Percentiles rank a stretch among this genome's conserved stretches.
These are phyloP conservation scores for Aspergillus spinulosporus DNA, from an alignment of 2,329 filamentous ascomycete genomes.

Conservation along the genomic window DNA sequence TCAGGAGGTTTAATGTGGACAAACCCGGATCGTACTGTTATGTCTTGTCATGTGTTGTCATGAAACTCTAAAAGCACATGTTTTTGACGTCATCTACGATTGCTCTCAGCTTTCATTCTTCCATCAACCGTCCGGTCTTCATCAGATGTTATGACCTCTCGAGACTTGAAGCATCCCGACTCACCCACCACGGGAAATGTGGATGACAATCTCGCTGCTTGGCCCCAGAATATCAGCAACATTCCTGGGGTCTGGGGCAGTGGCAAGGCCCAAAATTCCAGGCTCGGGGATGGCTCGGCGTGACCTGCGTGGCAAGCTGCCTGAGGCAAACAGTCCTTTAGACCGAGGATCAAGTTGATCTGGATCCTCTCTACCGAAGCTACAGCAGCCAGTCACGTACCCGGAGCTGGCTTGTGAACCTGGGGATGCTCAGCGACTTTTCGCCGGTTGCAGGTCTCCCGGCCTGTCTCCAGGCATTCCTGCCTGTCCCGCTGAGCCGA, in stretches of 20 bases:
- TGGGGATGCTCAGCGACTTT: conserved; percentile 12
- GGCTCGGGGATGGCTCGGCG: not conserved
- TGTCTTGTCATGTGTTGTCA: conserved; percentile 22
- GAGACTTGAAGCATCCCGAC: not conserved
- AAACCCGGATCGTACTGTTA: not conserved
- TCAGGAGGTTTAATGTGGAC: not conserved
- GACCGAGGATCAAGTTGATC: conserved; percentile 40
- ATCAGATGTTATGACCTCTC: not conserved
- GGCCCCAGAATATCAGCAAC: not conserved
- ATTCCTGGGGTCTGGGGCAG: not conserved
- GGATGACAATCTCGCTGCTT: not conserved
- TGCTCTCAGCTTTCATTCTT: not conserved
- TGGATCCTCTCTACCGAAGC: conserved; percentile 42
- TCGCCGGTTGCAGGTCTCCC: conserved; percentile 24
- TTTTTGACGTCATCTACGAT: conserved; percentile 17
- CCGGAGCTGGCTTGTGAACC: conserved; percentile 33
- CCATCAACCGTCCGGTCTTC: not conserved
- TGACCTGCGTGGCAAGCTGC: conserved; percentile 11
- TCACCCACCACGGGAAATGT: not conserved
- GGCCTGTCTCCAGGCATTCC: conserved; percentile 22
- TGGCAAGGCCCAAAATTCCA: not conserved
- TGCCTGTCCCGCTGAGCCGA: conserved; percentile 41
- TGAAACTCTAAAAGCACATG: conserved; percentile 12
- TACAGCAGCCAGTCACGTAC: conserved; percentile 27
- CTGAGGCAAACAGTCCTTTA: conserved; percentile 31